These are phyloP conservation scores for Mortierella sp. DNA, from an alignment of 371 early-diverging fungal species.

Conservation along the genomic window DNA sequence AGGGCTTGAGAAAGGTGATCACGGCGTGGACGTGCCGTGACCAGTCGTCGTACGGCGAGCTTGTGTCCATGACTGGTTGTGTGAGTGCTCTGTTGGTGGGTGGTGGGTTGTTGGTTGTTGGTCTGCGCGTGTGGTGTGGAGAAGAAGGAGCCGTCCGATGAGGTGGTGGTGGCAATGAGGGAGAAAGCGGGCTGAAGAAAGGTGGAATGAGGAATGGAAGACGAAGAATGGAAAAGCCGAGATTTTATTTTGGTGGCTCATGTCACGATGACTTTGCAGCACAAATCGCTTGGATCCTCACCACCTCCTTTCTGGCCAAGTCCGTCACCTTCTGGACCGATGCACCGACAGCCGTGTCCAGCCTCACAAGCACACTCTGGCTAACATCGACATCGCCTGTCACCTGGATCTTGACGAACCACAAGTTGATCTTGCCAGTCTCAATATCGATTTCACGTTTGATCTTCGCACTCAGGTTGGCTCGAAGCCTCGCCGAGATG, in stretches of 20 bases:
- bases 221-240: too few relatives aligned
- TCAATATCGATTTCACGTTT: conserved; percentile 37
- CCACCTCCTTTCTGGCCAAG: conserved; percentile 27
- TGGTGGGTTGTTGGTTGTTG: background rate
- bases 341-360: conserved; percentile 31
- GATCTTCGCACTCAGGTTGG: conserved; percentile 32
- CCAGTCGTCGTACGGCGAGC: conserved; percentile 53
- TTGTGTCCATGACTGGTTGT: conserved; percentile 33
- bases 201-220: too few relatives aligned
- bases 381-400: conserved; percentile 37
- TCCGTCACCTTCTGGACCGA: conserved; percentile 25
- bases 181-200: too few relatives aligned
- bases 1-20: conserved; percentile 49
- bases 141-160: too few relatives aligned
- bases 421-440: conserved; percentile 47
- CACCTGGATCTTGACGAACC: conserved; percentile 36
- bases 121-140: background rate
- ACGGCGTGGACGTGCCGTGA: conserved; percentile 48
- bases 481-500: conserved; percentile 25
- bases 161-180: too few relatives aligned
- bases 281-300: conserved; percentile 40
- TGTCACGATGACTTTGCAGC: conserved; percentile 6
- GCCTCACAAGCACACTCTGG: conserved; percentile 18
- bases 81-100: background rate
- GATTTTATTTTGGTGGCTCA: too few relatives aligned